Base-by-base conservation (phyloP, 1,139 yeast species). In the Pichia sp. region DNA sequence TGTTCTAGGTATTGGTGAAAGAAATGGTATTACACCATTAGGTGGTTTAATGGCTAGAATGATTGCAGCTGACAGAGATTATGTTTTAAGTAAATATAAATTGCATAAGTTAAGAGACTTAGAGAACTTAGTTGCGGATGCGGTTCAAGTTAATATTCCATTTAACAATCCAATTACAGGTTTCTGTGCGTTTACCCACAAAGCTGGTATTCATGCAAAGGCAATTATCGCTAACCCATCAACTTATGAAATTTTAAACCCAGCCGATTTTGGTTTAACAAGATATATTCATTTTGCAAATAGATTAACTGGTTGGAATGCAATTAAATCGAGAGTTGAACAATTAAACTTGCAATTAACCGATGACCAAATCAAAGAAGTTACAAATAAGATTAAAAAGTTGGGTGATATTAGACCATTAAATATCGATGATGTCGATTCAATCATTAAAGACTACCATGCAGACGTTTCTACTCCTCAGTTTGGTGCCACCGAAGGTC, bases 141-240 rank as follows among this genome's bases (percentile, higher is more conserved):
- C 97, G 33, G 98, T 93, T 52, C 96, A 89, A 73, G 96, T 93
- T 58, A 91, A 91, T 72, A 83, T 93, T 67, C 99, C 99, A 57
- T 93, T 93, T 79, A 93, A 93, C 81, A 93, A 93, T 76, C 98
- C 98, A 63, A 90, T 93, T 70, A 93, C 99, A 48, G 99, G 99
- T 52, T 93, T 93, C 84, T 93, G 98, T 77, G 99, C 99, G 51
- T 93, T 93, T 75, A 93, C 99, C 53, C 99, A 93, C 79, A 93
- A 93, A 80, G 99, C 99, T 53, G 99, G 99, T 75, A 91, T 93
- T 67, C 99, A 93, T 70, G 98, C 99, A 66, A 93, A 93, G 80
- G 98, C 98, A 55, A 93, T 93, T 65, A 81, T 93, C 64, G 99
- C 99, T 57, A 93, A 93, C 75, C 99, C 99, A 59, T 89, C 96